Evolutionary conservation across 352 stramenopile genomes (phyloP).

Genomic region (Phytophthora sp.): DNA sequence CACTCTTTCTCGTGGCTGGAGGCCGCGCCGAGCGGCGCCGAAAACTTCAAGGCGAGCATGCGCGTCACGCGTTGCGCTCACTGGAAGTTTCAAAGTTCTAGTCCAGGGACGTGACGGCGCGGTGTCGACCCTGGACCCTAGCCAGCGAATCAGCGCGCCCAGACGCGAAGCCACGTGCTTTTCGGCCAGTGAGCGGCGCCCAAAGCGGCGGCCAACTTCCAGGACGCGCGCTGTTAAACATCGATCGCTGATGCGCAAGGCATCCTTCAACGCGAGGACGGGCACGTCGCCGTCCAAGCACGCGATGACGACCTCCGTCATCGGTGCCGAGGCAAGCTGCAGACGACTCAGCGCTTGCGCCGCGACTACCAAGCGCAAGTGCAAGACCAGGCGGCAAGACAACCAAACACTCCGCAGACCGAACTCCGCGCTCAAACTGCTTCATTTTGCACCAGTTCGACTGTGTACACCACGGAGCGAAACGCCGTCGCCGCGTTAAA

Average conservation of each 20-base stretch:
- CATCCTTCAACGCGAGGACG: slow-evolving; percentile 14
- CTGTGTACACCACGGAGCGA: not conserved
- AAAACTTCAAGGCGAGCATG: not conserved
- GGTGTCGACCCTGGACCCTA: slow-evolving; percentile 17
- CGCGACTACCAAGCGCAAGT: not conserved
- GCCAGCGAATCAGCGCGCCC: not conserved
- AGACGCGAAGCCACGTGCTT: slow-evolving; percentile 4
- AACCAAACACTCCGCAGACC: no score
- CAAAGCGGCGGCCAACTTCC: not conserved
- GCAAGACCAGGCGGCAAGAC: not conserved
- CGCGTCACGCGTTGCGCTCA: no score
- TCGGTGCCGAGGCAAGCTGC: not conserved
- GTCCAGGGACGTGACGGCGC: slow-evolving; percentile 8
- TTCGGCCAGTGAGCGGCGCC: not conserved
- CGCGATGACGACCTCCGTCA: slow-evolving; percentile 39
- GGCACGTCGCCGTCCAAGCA: slow-evolving; percentile 8
- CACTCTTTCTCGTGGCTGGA: slow-evolving; percentile 23
- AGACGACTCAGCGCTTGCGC: not conserved
- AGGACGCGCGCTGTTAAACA: slow-evolving; percentile 8
- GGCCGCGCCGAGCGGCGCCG: not conserved
- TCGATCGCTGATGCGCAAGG: slow-evolving; percentile 12
- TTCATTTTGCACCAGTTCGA: slow-evolving; percentile 6
- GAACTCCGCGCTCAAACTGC: not conserved
- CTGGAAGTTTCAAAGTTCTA: slow-evolving; percentile 14
- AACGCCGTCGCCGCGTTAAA: slow-evolving; percentile 14